These are phyloP conservation scores for Xylaria sp. DNA, from an alignment of 2,329 filamentous ascomycete genomes.

Conservation along the genomic window DNA sequence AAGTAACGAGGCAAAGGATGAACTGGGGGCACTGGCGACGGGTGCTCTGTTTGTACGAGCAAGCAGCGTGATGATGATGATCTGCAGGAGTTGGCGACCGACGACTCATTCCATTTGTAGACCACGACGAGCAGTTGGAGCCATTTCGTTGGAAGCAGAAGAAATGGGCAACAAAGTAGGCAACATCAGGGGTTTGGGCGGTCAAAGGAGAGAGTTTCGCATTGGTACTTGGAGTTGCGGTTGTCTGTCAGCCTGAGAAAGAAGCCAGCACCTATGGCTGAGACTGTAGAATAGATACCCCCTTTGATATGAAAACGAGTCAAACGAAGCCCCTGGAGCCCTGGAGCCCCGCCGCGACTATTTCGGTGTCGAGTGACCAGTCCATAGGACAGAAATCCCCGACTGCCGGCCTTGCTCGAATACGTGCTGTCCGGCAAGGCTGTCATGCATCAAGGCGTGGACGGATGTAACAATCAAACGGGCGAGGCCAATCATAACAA, in stretches of 20 bases:
- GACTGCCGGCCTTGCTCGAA: too few relatives aligned
- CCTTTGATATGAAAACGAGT: constrained; percentile 21
- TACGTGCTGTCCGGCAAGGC: neutral
- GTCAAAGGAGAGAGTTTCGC: constrained; percentile 5
- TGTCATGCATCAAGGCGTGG: neutral
- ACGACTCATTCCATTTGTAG: neutral
- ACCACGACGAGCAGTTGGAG: neutral
- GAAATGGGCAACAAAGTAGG: neutral
- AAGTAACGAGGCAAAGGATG: too few relatives aligned
- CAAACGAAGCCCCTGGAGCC: neutral
- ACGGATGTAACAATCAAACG: neutral
- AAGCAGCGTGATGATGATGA: too few relatives aligned
- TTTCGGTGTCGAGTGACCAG: neutral
- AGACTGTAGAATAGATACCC: constrained; percentile 36
- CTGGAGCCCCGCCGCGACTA: too few relatives aligned
- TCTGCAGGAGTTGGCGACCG: neutral
- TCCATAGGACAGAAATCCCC: too few relatives aligned
- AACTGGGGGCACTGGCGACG: too few relatives aligned
- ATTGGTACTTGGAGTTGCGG: constrained; percentile 26
- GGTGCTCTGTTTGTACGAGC: too few relatives aligned
- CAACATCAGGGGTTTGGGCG: constrained; percentile 3
- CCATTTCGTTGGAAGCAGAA: neutral
- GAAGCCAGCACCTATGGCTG: constrained; percentile 24
- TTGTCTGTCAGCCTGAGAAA: constrained; percentile 6
- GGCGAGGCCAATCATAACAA: too few relatives aligned